Conservation (phyloP, 2,329 filamentous ascomycete genomes). For the Furcasterigmium sp. region DNA sequence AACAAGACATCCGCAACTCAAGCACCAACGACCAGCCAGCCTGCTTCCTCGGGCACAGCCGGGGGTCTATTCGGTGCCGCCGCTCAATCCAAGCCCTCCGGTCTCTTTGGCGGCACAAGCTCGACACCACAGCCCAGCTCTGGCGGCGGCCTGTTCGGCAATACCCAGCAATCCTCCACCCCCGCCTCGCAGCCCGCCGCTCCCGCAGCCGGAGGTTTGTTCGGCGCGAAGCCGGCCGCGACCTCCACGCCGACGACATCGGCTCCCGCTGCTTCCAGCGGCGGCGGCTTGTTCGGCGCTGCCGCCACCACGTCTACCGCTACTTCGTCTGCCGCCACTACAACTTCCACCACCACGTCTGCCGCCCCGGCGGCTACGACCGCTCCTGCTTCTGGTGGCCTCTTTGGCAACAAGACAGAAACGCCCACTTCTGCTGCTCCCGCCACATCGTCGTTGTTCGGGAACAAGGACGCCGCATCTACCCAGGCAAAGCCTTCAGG, state of each 20-base stretch:
- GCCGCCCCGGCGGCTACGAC: slow-evolving; percentile 25
- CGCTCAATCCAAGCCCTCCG: slow-evolving; percentile 12
- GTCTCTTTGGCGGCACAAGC: slow-evolving; percentile 14
- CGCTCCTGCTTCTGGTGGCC: slow-evolving; percentile 19
- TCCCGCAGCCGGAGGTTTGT: slow-evolving; percentile 22
- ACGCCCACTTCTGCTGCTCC: slow-evolving; percentile 22
- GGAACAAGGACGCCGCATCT: slow-evolving; percentile 24
- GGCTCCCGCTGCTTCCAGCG: slow-evolving; percentile 16
- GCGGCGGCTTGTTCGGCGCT: slow-evolving; percentile 19
- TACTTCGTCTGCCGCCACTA: slow-evolving; percentile 20
- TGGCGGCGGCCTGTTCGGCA: slow-evolving; percentile 14
- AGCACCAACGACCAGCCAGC: slow-evolving; percentile 14
- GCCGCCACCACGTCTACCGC: slow-evolving; percentile 16
- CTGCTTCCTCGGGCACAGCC: slow-evolving; percentile 9
- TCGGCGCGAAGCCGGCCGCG: slow-evolving; percentile 34
- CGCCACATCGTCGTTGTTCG: slow-evolving; percentile 24
- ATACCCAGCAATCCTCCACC: slow-evolving; percentile 5
- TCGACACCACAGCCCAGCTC: slow-evolving; percentile 6
- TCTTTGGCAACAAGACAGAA: slow-evolving; percentile 23
- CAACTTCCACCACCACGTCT: slow-evolving; percentile 25
- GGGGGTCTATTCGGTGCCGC: no score
- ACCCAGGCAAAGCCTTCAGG: slow-evolving; percentile 24
- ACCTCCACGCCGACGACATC: slow-evolving; percentile 24
- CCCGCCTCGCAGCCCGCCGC: slow-evolving; percentile 19
- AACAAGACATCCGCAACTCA: slow-evolving; percentile 7